Percentiles rank a stretch among this genome's conserved stretches.
phyloP scores from a whole-genome alignment of 306 rosid species.

The Castanea crenata region DNA sequence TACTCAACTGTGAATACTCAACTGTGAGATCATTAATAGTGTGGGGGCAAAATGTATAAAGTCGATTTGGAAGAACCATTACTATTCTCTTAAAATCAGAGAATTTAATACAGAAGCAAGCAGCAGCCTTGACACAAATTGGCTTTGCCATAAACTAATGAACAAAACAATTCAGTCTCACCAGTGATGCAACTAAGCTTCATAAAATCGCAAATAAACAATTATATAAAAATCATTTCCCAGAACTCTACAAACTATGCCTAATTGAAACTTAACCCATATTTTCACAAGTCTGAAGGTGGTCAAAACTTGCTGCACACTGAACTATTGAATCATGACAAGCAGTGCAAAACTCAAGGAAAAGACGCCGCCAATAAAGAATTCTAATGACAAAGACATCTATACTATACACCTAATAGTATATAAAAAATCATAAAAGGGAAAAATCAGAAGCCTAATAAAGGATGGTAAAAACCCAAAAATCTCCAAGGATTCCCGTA shows the following conservation, averaged over 20 bases:
- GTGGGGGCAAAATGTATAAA: no score
- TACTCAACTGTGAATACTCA: no score
- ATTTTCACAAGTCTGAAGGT: neutral
- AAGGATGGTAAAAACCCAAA: neutral
- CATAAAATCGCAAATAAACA: no score
- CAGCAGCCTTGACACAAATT: neutral
- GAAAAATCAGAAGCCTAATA: neutral
- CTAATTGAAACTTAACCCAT: neutral
- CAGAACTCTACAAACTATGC: no score
- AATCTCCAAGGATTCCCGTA: neutral
- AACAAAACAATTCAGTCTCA: no score
- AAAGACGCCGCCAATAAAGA: neutral
- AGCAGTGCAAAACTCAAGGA: neutral
- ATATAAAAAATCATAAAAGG: neutral
- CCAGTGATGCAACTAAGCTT: no score
- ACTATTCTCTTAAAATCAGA: neutral
- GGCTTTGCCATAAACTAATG: no score
- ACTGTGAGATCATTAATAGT: no score
- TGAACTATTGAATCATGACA: neutral
- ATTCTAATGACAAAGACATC: neutral
- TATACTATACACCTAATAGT: neutral
- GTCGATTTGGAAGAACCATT: no score
- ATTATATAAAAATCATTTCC: no score
- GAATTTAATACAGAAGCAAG: neutral
- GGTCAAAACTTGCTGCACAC: neutral